Conservation (phyloP, 768 basidiomycete genomes). For the Pisolithus albus region DNA sequence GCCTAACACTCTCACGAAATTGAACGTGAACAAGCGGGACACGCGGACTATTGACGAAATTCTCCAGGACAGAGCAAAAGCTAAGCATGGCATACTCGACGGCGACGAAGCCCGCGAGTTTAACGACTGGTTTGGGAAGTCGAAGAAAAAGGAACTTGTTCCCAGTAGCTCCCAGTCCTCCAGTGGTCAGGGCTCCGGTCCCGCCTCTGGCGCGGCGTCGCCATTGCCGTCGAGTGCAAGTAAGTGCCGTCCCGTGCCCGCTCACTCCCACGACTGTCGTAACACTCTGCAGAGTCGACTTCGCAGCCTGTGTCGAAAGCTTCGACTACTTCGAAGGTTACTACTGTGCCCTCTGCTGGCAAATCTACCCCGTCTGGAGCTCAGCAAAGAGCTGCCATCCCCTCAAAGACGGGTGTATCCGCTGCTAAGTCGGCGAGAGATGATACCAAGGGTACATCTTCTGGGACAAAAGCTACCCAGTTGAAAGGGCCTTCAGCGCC, state of each 20-base stretch:
- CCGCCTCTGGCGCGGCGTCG: conserved; percentile 39
- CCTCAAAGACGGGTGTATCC: conserved; percentile 1
- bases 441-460: neutral
- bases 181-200: conserved; percentile 29
- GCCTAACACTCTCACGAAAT: conserved; percentile 63
- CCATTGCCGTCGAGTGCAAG: conserved; percentile 32
- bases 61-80: conserved; percentile 55
- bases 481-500: neutral
- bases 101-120: conserved; percentile 73
- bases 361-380: conserved; percentile 9
- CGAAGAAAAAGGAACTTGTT: conserved; percentile 46
- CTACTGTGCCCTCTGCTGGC: conserved; percentile 6
- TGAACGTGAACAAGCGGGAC: conserved; percentile 73
- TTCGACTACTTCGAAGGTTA: conserved; percentile 6
- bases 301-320: conserved; percentile 11
- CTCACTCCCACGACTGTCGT: conserved; percentile 11
- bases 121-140: conserved; percentile 67
- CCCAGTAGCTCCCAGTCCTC: conserved; percentile 23
- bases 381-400: conserved; percentile 8
- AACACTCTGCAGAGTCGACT: conserved; percentile 10
- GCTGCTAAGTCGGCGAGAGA: neutral
- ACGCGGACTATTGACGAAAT: conserved; percentile 81
- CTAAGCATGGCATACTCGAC: conserved; percentile 46
- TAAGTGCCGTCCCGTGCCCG: conserved; percentile 14
- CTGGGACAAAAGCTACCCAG: neutral